phyloP scores from a whole-genome alignment of 495 filamentous ascomycete genomes.

The Aspergillus bridgeri region DNA sequence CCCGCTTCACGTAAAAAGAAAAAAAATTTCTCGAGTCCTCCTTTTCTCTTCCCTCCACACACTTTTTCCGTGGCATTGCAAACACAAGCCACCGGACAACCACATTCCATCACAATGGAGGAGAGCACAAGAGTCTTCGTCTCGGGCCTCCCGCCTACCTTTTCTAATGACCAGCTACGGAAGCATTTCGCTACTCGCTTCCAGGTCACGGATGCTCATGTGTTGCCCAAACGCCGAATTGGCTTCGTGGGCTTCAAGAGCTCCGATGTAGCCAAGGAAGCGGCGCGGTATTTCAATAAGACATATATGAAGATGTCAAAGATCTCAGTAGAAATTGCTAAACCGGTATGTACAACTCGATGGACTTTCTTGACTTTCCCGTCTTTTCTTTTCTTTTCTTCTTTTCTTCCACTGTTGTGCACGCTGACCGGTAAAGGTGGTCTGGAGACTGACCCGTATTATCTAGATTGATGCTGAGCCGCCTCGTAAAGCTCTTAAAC shows the following conservation, averaged over 20 bases:
- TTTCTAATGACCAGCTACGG: slow-evolving; percentile 75
- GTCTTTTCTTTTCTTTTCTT: slow-evolving; percentile 9
- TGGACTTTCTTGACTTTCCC: slow-evolving; percentile 5
- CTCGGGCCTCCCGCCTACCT: slow-evolving; percentile 72
- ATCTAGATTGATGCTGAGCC: slow-evolving; percentile 41
- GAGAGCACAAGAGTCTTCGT: slow-evolving; percentile 78
- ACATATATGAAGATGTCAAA: slow-evolving; percentile 96
- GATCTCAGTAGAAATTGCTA: slow-evolving; percentile 86
- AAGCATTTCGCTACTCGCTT: slow-evolving; percentile 79
- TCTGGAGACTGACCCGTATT: slow-evolving; percentile 44
- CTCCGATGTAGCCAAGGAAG: slow-evolving; percentile 69
- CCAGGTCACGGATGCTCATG: slow-evolving; percentile 82
- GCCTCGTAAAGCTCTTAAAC: slow-evolving; percentile 24
- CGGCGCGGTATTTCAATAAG: slow-evolving; percentile 91
- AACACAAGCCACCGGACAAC: slow-evolving; percentile 10
- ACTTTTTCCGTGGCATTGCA: slow-evolving; percentile 9
- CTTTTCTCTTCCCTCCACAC: slow-evolving; percentile 19
- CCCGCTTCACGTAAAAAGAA: slow-evolving; percentile 22
- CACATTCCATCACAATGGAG: slow-evolving; percentile 35
- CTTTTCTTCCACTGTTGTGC: slow-evolving; percentile 28
- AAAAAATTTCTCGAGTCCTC: slow-evolving; percentile 23
- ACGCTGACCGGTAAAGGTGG: slow-evolving; percentile 46
- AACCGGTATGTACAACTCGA: slow-evolving; percentile 57
- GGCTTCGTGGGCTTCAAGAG: slow-evolving; percentile 95
- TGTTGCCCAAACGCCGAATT: slow-evolving; percentile 83